Conservation (phyloP, 2,329 filamentous ascomycete species). For the Fusarium foetens region DNA sequence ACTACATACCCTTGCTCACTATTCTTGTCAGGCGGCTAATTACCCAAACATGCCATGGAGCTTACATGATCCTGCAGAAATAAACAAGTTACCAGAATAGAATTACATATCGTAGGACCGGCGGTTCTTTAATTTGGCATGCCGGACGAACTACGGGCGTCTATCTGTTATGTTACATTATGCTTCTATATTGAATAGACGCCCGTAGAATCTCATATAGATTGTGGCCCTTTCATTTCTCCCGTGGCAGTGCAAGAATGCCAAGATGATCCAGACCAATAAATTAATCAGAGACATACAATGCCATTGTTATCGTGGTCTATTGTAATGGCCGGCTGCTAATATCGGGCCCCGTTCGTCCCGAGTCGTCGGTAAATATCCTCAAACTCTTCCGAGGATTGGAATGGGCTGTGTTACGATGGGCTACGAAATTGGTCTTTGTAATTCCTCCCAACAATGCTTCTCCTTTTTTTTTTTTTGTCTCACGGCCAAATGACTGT, state of each 20-base stretch:
- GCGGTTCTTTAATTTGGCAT: slow-evolving; percentile 17
- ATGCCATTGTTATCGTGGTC: slow-evolving; percentile 9
- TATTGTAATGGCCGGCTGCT: not conserved
- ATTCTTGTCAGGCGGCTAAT: slow-evolving; percentile 18
- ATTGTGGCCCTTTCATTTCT: not conserved
- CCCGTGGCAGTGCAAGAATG: slow-evolving; percentile 23
- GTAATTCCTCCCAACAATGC: not conserved
- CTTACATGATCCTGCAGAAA: not conserved
- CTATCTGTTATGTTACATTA: not conserved
- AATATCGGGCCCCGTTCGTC: slow-evolving; percentile 4
- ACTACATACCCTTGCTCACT: slow-evolving; percentile 16
- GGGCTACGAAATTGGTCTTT: slow-evolving; percentile 5
- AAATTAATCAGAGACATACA: slow-evolving; percentile 8
- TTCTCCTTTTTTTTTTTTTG: not conserved
- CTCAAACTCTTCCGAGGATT: not conserved
- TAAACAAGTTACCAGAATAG: slow-evolving; percentile 14
- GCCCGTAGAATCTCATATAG: not conserved
- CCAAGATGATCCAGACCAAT: slow-evolving; percentile 4
- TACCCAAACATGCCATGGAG: not conserved
- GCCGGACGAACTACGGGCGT: slow-evolving; percentile 5
- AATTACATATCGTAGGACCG: not conserved
- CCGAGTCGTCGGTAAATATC: slow-evolving; percentile 6
- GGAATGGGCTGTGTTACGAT: slow-evolving; percentile 13
- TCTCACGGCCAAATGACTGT: slow-evolving; percentile 3
- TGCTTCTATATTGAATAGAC: slow-evolving; percentile 4